A percentile compares a stretch with the other conserved stretches of the same genome.
These are phyloP conservation scores for Aristolochia contorta DNA, from an alignment of 164 flowering plant species.

Conservation along the genomic window DNA sequence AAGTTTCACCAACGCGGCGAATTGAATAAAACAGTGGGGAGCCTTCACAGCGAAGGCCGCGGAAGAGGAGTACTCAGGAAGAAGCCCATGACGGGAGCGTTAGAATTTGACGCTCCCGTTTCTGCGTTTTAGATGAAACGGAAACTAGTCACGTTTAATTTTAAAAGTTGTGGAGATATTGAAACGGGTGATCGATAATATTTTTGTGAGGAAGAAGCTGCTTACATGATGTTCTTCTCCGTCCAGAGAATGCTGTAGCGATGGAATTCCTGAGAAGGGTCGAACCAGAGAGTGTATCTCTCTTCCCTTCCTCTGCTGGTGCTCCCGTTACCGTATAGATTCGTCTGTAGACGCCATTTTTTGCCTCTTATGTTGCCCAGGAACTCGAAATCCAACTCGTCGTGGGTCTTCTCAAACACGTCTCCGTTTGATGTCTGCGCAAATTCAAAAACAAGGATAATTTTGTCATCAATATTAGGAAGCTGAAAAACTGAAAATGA, in stretches of 20 bases:
- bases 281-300: constrained; percentile 87
- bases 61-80: no score
- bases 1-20: no score
- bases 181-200: no score
- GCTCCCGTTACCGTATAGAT: constrained; percentile 91
- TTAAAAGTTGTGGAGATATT: no score
- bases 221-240: constrained; percentile 60
- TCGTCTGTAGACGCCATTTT: constrained; percentile 85
- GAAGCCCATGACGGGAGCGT: no score
- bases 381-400: constrained; percentile 83
- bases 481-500: background rate
- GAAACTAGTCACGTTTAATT: no score
- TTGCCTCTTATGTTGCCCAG: constrained; percentile 80
- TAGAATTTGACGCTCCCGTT: no score
- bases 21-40: no score
- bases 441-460: background rate
- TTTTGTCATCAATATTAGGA: no score
- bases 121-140: no score
- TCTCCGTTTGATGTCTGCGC: constrained; percentile 90
- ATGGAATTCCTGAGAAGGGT: constrained; percentile 89
- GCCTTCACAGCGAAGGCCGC: no score
- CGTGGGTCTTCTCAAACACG: constrained; percentile 73
- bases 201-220: background rate
- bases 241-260: constrained; percentile 87
- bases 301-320: constrained; percentile 79